Evolutionary conservation across 805 yeast species (phyloP), one percentile per base, ranked within the genome.

Genomic region (Myxozyma monticola): DNA sequence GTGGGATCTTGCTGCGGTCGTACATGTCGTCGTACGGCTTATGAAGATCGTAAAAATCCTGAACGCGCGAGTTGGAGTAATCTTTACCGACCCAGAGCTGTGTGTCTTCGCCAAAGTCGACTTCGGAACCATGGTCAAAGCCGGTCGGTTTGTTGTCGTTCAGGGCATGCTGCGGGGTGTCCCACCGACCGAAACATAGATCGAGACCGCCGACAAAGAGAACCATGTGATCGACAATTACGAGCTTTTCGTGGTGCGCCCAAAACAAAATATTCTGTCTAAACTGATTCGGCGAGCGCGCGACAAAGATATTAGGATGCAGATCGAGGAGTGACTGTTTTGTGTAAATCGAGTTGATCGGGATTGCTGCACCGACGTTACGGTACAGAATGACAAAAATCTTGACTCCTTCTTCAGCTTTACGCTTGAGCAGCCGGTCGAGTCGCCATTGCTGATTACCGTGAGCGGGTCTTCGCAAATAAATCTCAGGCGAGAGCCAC

Each of bases 241-340:
- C 81, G 49, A 93, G 68, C 64, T 93, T 93, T 64, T 93, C 99
- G 71, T 93, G 99, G 71, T 93, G 99, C 0, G 99, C 99, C 99
- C 99, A 93, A 66, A 93, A 95, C 62, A 82, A 85, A 0, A 96
- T 91, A 60, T 88, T 87, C 65, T 93, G 97, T 47, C 88, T 71
- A 65, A 93, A 79, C 66, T 93, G 99, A 61, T 93, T 90, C 4
- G 99, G 99, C 0, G 97, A 90, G 60, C 99, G 79, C 54, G 93
- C 78, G 12, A 91, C 89, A 68, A 87, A 91, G 43, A 93, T 81
- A 64, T 93, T 93, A 22, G 81, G 83, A 67, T 91, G 89, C 36
- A 93, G 72, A 46, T 85, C 88, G 44, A 95, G 74, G 63, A 93
- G 75, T 0, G 97, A 88, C 63, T 93, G 97, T 65, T 93, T 93